Conservation (phyloP, 2,329 filamentous ascomycete species). For the Fusarium virguliforme region DNA sequence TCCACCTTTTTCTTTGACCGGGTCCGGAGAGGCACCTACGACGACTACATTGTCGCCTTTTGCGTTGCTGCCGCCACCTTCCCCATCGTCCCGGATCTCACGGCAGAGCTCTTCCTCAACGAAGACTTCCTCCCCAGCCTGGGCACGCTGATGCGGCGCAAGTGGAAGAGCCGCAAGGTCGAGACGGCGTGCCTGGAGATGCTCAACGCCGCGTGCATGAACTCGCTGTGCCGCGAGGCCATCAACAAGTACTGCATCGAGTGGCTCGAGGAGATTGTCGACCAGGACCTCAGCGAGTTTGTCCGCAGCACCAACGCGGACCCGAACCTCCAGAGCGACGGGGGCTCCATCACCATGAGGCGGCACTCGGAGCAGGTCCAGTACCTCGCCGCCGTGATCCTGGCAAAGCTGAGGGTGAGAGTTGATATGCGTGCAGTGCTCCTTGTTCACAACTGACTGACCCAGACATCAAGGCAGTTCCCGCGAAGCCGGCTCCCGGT, state of each 20-base stretch:
- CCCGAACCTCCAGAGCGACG: slow-evolving; percentile 71
- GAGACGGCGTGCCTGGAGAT: slow-evolving; percentile 91
- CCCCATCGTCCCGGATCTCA: slow-evolving; percentile 84
- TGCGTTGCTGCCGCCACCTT: slow-evolving; percentile 93
- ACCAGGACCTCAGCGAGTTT: slow-evolving; percentile 75
- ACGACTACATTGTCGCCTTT: slow-evolving; percentile 92
- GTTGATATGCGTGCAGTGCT: slow-evolving; percentile 12
- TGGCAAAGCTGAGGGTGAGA: slow-evolving; percentile 79
- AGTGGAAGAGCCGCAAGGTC: slow-evolving; percentile 87
- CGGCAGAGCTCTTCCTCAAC: slow-evolving; percentile 85
- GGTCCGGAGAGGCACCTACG: slow-evolving; percentile 82
- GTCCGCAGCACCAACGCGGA: slow-evolving; percentile 67
- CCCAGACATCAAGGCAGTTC: slow-evolving; percentile 69
- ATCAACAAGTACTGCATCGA: slow-evolving; percentile 87
- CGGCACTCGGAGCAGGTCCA: slow-evolving; percentile 75
- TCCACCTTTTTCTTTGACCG: slow-evolving; percentile 81
- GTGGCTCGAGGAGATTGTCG: slow-evolving; percentile 89
- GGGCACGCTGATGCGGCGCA: slow-evolving; percentile 82
- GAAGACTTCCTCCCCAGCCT: slow-evolving; percentile 88
- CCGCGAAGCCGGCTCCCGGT: slow-evolving; percentile 59
- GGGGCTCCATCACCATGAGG: slow-evolving; percentile 73
- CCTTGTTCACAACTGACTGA: slow-evolving; percentile 64
- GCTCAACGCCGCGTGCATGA: slow-evolving; percentile 92
- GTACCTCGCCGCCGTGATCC: slow-evolving; percentile 79
- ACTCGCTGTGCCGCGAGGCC: slow-evolving; percentile 84